Base-by-base conservation (phyloP, 768 basidiomycete species). In the Tricholoma matsutake region DNA sequence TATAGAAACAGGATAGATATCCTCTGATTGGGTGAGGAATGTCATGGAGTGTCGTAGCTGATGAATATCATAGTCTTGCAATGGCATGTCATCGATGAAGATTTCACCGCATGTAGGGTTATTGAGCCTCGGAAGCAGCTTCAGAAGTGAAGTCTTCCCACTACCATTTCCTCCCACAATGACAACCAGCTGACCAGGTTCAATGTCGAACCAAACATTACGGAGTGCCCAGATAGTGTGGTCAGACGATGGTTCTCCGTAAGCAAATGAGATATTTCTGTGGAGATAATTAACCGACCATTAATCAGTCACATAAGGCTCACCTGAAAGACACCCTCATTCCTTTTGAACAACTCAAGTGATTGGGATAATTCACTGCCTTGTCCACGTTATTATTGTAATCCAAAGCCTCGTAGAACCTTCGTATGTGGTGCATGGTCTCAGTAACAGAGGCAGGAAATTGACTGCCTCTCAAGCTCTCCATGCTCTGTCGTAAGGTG, bases 141-240 rank as follows among this genome's bases (percentile, higher is more conserved):
- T 79, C 31, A 81, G 65, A 11, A 81, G 67, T 10, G 79, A 76
- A 1, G 78, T 72, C 61, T 82, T 82, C 4, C 79, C 81, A 63
- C 77, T 76, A 6, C 80, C 80, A 61, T 80, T 81, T 6, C 59
- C 65, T 14, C 83, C 82, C 6, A 81, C 81, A 37, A 84, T 67
- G 25, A 82, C 75, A 28, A 81, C 73, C 6, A 82, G 66, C 29
- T 76, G 72, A 2, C 81, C 82, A 13, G 80, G 65, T 11, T 73
- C 61, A 55, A 83, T 73, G 13, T 64, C 69, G 56, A 82, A 71
- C 0, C 77, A 75, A 52, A 80, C 61, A 54, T 75, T 65, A 18
- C 65, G 55, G 9, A 81, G 41, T 2, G 41, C 39, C 25, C 31
- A 31, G 4, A 6, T 66, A 16, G 70, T 69, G 20, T 51, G 8